Base-by-base conservation (phyloP, 257 asterid genomes). In the Solanum dulcamara region DNA sequence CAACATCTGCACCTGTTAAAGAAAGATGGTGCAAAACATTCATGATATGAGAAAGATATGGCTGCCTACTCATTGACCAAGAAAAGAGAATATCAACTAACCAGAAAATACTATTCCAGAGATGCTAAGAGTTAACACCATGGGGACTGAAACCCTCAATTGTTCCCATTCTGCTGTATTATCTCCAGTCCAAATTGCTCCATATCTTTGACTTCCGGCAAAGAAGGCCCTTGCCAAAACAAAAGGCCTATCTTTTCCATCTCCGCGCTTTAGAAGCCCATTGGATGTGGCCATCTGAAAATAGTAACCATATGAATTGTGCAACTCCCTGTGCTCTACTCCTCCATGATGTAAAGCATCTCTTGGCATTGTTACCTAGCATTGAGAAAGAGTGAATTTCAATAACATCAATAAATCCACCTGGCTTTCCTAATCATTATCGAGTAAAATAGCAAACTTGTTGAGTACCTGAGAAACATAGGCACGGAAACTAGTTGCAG, bases 101-200 rank as follows among this genome's bases (percentile, higher is more conserved):
- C 99, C 98, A 85, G 98, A 89, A 85, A 97, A 97, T 18, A 98
- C 87, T 17, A 97, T 90, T 89, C 98, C 99, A 10, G 98, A 90
- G 85, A 97, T 93, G 88, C 98, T 97, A 84, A 95, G 98, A 60
- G 98, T 91, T 91, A 95, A 90, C 86, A 97, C 84, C 99, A 97
- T 95, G 75, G 99, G 99, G 86, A 95, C 94, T 35, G 99, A 93
- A 87, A 94, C 95, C 90, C 97, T 88, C 28, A 97, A 87, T 37
- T 97, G 99, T 42, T 97, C 98, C 99, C 99, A 97, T 46, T 97
- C 98, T 38, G 99, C 99, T 32, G 94, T 60, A 91, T 97, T 97
- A 84, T 97, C 99, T 85, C 99, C 99, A 1, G 98, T 97, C 99
- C 99, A 97, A 86, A 97, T 89, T 14, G 99, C 99, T 86, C 99